Percentiles rank a stretch among this genome's conserved stretches.
phyloP scores from a whole-genome alignment of 345 rosid species.

The Syzygium oleosum region DNA sequence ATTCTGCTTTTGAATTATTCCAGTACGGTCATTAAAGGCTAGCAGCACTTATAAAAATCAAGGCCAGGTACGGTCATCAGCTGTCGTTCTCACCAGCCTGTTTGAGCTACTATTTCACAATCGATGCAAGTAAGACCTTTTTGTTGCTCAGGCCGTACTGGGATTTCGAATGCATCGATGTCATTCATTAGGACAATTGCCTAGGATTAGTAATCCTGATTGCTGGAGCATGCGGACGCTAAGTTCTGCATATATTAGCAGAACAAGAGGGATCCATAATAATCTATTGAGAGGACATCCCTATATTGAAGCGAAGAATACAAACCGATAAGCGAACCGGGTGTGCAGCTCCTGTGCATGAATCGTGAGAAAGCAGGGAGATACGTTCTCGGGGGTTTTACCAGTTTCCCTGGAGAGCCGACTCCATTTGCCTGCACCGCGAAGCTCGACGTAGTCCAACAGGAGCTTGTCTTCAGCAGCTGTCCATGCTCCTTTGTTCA shows the following conservation, averaged over 20 bases:
- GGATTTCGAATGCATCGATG: not conserved
- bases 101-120: not conserved
- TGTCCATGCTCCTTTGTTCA: slow-evolving; percentile 30
- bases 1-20: not conserved
- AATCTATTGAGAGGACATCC: not conserved
- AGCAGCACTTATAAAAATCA: not conserved
- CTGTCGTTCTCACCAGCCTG: not conserved
- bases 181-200: not conserved
- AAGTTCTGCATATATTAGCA: not conserved
- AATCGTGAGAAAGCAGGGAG: not conserved
- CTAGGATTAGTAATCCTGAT: not conserved
- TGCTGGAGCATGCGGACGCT: not conserved
- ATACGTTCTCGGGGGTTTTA: not conserved
- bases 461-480: slow-evolving; percentile 16
- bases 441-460: slow-evolving; percentile 11
- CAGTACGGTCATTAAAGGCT: not conserved
- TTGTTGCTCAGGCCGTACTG: not conserved
- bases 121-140: not conserved
- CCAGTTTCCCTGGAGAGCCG: slow-evolving; percentile 14
- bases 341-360: not conserved
- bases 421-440: slow-evolving; percentile 29
- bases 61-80: not conserved
- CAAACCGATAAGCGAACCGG: not conserved
- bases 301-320: not conserved
- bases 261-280: not conserved